phyloP scores from a whole-genome alignment of 2,329 filamentous ascomycete species.

The Tolypocladium amazonense region DNA sequence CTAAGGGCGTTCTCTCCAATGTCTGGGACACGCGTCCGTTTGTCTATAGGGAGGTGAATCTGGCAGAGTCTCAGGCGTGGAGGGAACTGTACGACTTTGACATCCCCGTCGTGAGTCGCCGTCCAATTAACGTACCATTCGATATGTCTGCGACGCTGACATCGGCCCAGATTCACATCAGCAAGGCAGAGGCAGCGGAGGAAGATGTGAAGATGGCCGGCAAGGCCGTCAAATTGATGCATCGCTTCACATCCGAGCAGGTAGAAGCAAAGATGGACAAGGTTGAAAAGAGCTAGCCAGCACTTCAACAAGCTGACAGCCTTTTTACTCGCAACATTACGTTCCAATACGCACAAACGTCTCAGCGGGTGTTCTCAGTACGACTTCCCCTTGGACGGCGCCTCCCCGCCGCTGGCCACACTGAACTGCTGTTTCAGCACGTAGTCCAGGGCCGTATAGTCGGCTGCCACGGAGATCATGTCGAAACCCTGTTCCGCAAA shows the following conservation, averaged over 20 bases:
- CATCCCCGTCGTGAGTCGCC: slow-evolving; percentile 57
- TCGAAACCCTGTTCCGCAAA: slow-evolving; percentile 49
- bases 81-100: slow-evolving; percentile 70
- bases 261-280: slow-evolving; percentile 60
- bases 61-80: slow-evolving; percentile 57
- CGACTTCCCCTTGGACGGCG: slow-evolving; percentile 24
- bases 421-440: slow-evolving; percentile 33
- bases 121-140: background rate
- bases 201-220: slow-evolving; percentile 44
- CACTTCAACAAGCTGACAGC: background rate
- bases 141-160: background rate
- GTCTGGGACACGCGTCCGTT: slow-evolving; percentile 60
- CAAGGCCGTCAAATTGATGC: slow-evolving; percentile 64
- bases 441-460: slow-evolving; percentile 39
- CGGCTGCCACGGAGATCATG: slow-evolving; percentile 49
- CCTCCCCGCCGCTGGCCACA: slow-evolving; percentile 30
- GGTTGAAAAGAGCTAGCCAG: slow-evolving; percentile 25
- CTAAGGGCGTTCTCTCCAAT: slow-evolving; percentile 55
- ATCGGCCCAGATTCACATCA: slow-evolving; percentile 46
- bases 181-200: slow-evolving; percentile 39
- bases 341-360: background rate
- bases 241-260: slow-evolving; percentile 58
- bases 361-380: slow-evolving; percentile 21
- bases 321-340: too few species aligned
- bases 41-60: slow-evolving; percentile 58